Percentiles rank a stretch among this genome's conserved stretches.
Evolutionary conservation across 1,284 basidiomycete genomes (phyloP).

Genomic region (Ceratobasidium sp.): DNA sequence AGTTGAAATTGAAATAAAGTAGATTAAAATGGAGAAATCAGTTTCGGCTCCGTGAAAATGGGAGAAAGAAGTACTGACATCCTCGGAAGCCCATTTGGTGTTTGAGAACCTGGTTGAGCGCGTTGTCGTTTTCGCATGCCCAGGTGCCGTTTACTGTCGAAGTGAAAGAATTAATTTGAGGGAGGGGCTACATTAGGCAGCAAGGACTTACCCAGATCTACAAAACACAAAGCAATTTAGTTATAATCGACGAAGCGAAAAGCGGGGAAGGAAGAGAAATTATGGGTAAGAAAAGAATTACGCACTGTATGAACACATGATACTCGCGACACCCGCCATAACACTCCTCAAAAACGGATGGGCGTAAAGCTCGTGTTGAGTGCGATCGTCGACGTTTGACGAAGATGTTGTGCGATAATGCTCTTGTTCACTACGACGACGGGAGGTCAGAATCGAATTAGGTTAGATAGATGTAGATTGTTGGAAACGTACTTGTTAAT

Average conservation of each 20-base stretch:
- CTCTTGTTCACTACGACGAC: constrained; percentile 51
- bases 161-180: background rate
- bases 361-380: constrained; percentile 77
- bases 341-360: constrained; percentile 81
- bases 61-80: constrained; percentile 45
- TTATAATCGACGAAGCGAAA: background rate
- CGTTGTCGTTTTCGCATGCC: constrained; percentile 82
- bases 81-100: constrained; percentile 71
- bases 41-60: background rate
- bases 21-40: background rate
- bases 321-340: constrained; percentile 78
- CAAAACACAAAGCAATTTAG: background rate
- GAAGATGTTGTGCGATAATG: constrained; percentile 47
- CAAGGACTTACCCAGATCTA: constrained; percentile 16
- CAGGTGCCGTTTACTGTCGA: constrained; percentile 76
- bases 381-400: constrained; percentile 49
- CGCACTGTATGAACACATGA: constrained; percentile 81
- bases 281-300: background rate
- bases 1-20: background rate
- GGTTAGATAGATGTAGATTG: too few species aligned
- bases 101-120: constrained; percentile 84
- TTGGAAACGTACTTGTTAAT: constrained; percentile 47
- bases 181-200: background rate
- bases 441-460: too few species aligned
- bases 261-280: background rate